Evolutionary conservation across 176 grass and related monocot genomes (phyloP).

Genomic region (Cocos nucifera): DNA sequence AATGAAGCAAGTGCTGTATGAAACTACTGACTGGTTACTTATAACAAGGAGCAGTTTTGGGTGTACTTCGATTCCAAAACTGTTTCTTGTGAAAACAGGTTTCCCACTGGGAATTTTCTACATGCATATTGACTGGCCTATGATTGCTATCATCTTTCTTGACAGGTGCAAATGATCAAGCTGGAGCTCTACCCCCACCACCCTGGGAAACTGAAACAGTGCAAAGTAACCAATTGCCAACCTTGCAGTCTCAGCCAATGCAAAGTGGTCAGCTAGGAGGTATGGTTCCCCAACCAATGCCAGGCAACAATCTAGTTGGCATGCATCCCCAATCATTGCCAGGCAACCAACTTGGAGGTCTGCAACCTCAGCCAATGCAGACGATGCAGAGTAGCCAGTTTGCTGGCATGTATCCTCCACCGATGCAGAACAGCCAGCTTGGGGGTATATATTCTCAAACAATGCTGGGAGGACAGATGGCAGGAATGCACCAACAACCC

Average conservation of each 20-base stretch:
- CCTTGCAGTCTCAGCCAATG: constrained; percentile 36
- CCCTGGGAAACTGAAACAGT: constrained; percentile 54
- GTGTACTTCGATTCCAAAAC: too few relatives aligned
- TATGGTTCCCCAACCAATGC: constrained; percentile 38
- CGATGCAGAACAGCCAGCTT: constrained; percentile 31
- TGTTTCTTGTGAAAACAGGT: too few relatives aligned
- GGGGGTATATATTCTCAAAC: constrained; percentile 54
- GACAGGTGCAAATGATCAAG: constrained; percentile 38
- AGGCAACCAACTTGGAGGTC: constrained; percentile 34
- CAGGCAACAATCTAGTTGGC: constrained; percentile 35
- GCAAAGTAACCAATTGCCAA: constrained; percentile 37
- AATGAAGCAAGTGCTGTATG: too few relatives aligned
- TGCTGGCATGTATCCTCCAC: constrained; percentile 35
- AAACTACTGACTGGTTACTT: too few relatives aligned
- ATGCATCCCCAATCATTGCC: constrained; percentile 34
- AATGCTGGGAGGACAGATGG: constrained; percentile 41
- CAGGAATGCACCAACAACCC: constrained; percentile 27
- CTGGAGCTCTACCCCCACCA: constrained; percentile 35
- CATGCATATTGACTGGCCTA: background rate
- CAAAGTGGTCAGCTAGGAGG: constrained; percentile 26
- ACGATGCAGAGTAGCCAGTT: constrained; percentile 26
- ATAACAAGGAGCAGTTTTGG: too few relatives aligned
- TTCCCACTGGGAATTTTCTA: too few relatives aligned
- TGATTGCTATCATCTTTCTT: constrained; percentile 17
- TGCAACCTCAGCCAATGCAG: constrained; percentile 29